phyloP scores from a whole-genome alignment of 1,139 yeast species.

The Hansenula lynferdii region DNA sequence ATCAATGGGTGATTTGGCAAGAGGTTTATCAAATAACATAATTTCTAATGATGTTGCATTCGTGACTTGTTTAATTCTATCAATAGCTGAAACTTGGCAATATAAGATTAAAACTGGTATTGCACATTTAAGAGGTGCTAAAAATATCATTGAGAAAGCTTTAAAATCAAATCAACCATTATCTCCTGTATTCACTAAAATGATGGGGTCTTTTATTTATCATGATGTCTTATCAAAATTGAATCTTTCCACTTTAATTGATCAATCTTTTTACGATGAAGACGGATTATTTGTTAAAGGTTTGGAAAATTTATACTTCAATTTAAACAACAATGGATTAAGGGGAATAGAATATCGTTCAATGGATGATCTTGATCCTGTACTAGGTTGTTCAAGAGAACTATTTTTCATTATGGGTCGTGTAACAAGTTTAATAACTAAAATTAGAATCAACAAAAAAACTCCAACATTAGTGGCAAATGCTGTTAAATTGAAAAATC shows the following conservation, averaged over 20 bases:
- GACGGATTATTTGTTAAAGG: slow-evolving; percentile 11
- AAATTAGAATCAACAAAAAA: slow-evolving; percentile 39
- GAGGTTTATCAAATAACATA: slow-evolving; percentile 43
- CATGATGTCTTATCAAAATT: slow-evolving; percentile 62
- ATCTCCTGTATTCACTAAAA: slow-evolving; percentile 31
- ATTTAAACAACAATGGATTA: no score
- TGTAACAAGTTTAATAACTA: slow-evolving; percentile 53
- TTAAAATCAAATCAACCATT: slow-evolving; percentile 26
- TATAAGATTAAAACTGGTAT: slow-evolving; percentile 61
- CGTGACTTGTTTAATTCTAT: slow-evolving; percentile 57
- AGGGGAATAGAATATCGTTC: background rate
- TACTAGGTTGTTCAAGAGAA: slow-evolving; percentile 62
- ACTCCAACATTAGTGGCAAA: slow-evolving; percentile 44
- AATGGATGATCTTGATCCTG: slow-evolving; percentile 42
- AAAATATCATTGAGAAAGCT: slow-evolving; percentile 9
- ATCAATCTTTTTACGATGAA: slow-evolving; percentile 14
- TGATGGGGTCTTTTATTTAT: slow-evolving; percentile 42
- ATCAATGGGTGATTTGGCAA: slow-evolving; percentile 53
- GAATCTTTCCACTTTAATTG: slow-evolving; percentile 47
- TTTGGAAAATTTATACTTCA: slow-evolving; percentile 5
- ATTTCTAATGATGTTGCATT: slow-evolving; percentile 63
- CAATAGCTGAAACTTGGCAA: slow-evolving; percentile 68
- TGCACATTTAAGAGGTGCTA: slow-evolving; percentile 62
- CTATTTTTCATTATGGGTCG: slow-evolving; percentile 59
- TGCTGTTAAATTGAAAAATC: slow-evolving; percentile 51